Conservation (phyloP, 805 yeast genomes). For the Suhomyces vadensis region DNA sequence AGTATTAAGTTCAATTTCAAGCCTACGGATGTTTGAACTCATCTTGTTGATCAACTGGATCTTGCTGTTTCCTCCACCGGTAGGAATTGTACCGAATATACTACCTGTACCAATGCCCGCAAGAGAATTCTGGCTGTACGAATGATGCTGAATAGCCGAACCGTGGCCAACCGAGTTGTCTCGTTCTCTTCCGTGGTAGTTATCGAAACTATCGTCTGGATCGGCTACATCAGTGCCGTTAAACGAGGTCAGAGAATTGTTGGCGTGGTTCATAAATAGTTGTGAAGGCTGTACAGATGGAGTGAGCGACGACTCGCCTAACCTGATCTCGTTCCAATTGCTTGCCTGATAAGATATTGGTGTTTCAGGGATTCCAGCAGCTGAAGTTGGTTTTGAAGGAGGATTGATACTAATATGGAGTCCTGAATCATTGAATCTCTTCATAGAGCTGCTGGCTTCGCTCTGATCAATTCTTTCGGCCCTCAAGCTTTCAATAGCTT, state of each 20-base stretch:
- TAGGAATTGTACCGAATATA: slow-evolving; percentile 13
- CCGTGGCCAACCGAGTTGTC: slow-evolving; percentile 9
- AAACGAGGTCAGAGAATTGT: slow-evolving; percentile 19
- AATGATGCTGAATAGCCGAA: background rate
- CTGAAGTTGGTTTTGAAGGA: slow-evolving; percentile 9
- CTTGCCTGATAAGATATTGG: slow-evolving; percentile 3
- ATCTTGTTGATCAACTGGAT: slow-evolving; percentile 73
- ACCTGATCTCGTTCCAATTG: slow-evolving; percentile 25
- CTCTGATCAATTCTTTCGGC: background rate
- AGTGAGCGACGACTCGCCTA: slow-evolving; percentile 53
- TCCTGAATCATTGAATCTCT: slow-evolving; percentile 8
- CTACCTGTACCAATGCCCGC: slow-evolving; percentile 1
- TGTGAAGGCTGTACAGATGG: background rate
- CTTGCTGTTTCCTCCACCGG: slow-evolving; percentile 18
- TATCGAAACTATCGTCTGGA: slow-evolving; percentile 10
- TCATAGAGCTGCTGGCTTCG: background rate
- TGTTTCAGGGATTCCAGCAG: slow-evolving; percentile 6
- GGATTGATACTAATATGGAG: slow-evolving; percentile 19
- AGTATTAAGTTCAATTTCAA: slow-evolving; percentile 75
- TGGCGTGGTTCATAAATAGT: slow-evolving; percentile 7
- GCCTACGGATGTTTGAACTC: slow-evolving; percentile 71
- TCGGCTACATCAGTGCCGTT: background rate
- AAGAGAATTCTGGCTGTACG: background rate
- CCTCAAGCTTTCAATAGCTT: slow-evolving; percentile 16
- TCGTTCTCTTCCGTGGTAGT: slow-evolving; percentile 2